Evolutionary conservation across 1,139 yeast species (phyloP).

Genomic region (Hansenula sp.): DNA sequence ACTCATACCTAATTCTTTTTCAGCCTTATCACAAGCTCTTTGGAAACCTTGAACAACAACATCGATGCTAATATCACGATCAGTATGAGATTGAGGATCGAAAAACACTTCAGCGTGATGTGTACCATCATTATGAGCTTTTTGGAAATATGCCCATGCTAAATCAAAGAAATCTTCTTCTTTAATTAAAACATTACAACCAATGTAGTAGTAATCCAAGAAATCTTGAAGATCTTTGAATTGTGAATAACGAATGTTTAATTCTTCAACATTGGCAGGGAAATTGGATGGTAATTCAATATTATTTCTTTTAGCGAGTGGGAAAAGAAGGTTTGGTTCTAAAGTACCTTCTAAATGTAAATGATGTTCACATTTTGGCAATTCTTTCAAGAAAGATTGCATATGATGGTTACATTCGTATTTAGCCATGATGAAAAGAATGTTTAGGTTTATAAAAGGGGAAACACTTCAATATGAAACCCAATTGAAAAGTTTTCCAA

Average conservation of each 20-base stretch:
- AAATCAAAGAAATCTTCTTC: conserved; percentile 70
- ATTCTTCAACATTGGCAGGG: conserved; percentile 49
- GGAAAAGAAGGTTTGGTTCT: conserved; percentile 65
- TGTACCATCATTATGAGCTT: conserved; percentile 59
- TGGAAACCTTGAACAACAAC: conserved; percentile 60
- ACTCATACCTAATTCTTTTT: conserved; percentile 51
- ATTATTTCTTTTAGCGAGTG: conserved; percentile 56
- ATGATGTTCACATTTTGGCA: conserved; percentile 84
- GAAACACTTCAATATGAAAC: too few species aligned
- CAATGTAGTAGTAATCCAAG: conserved; percentile 71
- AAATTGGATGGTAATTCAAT: conserved; percentile 54
- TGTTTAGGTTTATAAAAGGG: too few species aligned
- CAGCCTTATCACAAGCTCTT: conserved; percentile 59
- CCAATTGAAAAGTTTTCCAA: not conserved
- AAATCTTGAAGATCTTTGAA: conserved; percentile 73
- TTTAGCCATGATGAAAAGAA: conserved; percentile 4
- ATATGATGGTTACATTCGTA: conserved; percentile 17
- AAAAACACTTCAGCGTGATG: conserved; percentile 69
- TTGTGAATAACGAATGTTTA: conserved; percentile 51
- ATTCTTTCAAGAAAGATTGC: conserved; percentile 47
- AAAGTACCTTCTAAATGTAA: conserved; percentile 79
- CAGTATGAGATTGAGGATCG: conserved; percentile 81
- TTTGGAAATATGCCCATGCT: conserved; percentile 67
- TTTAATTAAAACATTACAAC: conserved; percentile 63
- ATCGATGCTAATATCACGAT: conserved; percentile 56